Evolutionary conservation across 345 rosid species (phyloP).

Genomic region (Atalantia buxifolia): DNA sequence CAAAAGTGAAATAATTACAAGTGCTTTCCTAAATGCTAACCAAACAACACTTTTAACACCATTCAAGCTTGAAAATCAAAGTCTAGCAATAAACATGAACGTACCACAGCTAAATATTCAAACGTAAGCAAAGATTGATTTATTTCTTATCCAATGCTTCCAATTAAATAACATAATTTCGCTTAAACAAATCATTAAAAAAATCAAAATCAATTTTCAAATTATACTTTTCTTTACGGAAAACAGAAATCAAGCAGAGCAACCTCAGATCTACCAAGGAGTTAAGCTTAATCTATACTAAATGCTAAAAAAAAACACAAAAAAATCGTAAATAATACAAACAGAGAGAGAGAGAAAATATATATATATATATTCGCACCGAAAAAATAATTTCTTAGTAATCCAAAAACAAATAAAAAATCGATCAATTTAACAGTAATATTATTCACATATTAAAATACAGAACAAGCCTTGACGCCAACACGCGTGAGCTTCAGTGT

Average conservation of each 20-base stretch:
- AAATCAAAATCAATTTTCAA: neutral
- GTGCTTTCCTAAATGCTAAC: neutral
- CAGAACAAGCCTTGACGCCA: neutral
- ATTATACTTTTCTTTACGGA: neutral
- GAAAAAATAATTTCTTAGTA: neutral
- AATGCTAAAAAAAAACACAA: neutral
- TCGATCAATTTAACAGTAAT: neutral
- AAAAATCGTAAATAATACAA: neutral
- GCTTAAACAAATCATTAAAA: neutral
- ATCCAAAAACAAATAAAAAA: neutral
- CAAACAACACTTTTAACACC: neutral
- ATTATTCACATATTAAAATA: neutral
- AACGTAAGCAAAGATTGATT: neutral
- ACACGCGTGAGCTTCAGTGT: neutral
- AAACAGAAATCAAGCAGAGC: neutral
- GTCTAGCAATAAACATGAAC: neutral
- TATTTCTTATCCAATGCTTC: neutral
- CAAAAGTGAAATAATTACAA: neutral
- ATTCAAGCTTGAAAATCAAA: neutral
- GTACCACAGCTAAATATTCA: neutral
- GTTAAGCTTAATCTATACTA: neutral
- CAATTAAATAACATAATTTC: neutral
- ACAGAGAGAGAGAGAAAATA: neutral
- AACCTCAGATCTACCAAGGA: constrained; percentile 17
- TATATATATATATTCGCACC: neutral